Conservation (phyloP, 306 rosid species). For the Senna tora region DNA sequence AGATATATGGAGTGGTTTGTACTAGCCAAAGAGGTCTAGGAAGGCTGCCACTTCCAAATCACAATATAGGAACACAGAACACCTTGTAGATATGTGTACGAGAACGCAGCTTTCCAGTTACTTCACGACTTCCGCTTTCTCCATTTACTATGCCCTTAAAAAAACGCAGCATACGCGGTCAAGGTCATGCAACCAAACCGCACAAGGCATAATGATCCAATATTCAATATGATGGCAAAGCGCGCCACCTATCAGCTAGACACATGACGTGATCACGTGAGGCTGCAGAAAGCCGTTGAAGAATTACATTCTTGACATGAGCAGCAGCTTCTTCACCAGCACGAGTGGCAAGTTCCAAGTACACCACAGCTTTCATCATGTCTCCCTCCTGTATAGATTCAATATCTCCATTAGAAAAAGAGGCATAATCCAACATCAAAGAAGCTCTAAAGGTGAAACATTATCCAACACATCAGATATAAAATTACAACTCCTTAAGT, state of each 20-base stretch:
- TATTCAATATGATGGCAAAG: slow-evolving; percentile 60
- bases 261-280: slow-evolving; percentile 62
- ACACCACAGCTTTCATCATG: slow-evolving; percentile 80
- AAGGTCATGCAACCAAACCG: slow-evolving; percentile 6
- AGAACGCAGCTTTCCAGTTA: background rate
- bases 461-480: too few relatives aligned
- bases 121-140: background rate
- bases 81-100: background rate
- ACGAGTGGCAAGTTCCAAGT: slow-evolving; percentile 85
- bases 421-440: slow-evolving; percentile 5
- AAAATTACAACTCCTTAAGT: too few relatives aligned
- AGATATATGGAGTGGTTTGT: background rate
- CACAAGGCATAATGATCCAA: background rate
- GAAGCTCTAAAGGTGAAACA: background rate
- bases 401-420: slow-evolving; percentile 20
- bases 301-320: slow-evolving; percentile 67
- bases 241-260: slow-evolving; percentile 70
- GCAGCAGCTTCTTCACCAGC: slow-evolving; percentile 77
- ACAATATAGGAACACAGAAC: slow-evolving; percentile 18
- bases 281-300: slow-evolving; percentile 61
- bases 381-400: slow-evolving; percentile 69
- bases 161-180: background rate
- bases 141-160: background rate
- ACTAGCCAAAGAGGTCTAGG: background rate
- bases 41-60: slow-evolving; percentile 14